Percentiles rank a stretch among this genome's conserved stretches.
These are phyloP conservation scores for Abortiporus biennis DNA, from an alignment of 1,284 basidiomycete species.

Conservation along the genomic window DNA sequence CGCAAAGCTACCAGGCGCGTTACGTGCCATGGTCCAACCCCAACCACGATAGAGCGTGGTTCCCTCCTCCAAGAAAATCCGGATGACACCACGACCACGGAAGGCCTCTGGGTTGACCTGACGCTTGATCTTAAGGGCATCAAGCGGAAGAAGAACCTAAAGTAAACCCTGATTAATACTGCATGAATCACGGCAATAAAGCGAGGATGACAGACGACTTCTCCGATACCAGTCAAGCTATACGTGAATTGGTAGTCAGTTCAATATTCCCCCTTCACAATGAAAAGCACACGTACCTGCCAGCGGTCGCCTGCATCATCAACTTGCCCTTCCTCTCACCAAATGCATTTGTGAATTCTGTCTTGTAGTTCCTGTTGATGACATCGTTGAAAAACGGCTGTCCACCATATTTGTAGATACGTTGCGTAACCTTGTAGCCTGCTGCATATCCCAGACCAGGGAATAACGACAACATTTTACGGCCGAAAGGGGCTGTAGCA, in stretches of 20 bases:
- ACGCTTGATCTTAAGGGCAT: constrained; percentile 97
- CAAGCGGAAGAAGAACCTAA: constrained; percentile 86
- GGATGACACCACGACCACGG: constrained; percentile 85
- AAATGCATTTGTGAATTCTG: constrained; percentile 76
- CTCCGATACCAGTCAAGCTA: constrained; percentile 93
- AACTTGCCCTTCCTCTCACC: constrained; percentile 96
- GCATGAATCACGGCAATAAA: constrained; percentile 4
- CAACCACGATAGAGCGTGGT: constrained; percentile 91
- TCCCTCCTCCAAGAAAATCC: constrained; percentile 91
- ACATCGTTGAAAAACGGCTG: constrained; percentile 98
- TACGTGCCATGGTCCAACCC: constrained; percentile 98
- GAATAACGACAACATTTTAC: constrained; percentile 88
- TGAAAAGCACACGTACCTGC: constrained; percentile 50
- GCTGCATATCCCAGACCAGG: constrained; percentile 98
- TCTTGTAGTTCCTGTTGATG: constrained; percentile 74
- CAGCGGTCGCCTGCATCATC: constrained; percentile 93
- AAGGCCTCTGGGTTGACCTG: constrained; percentile 97
- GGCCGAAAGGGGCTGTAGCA: constrained; percentile 62
- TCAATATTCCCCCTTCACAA: not conserved
- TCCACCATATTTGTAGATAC: constrained; percentile 97
- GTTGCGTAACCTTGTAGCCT: constrained; percentile 93
- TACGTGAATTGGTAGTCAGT: not conserved
- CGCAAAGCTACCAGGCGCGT: constrained; percentile 94
- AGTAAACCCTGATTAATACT: too few relatives aligned
- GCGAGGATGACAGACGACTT: constrained; percentile 65